Percentiles rank a stretch among this genome's conserved stretches.
Evolutionary conservation across 176 grass and related monocot genomes (phyloP).

Genomic region (Oryza nivara): DNA sequence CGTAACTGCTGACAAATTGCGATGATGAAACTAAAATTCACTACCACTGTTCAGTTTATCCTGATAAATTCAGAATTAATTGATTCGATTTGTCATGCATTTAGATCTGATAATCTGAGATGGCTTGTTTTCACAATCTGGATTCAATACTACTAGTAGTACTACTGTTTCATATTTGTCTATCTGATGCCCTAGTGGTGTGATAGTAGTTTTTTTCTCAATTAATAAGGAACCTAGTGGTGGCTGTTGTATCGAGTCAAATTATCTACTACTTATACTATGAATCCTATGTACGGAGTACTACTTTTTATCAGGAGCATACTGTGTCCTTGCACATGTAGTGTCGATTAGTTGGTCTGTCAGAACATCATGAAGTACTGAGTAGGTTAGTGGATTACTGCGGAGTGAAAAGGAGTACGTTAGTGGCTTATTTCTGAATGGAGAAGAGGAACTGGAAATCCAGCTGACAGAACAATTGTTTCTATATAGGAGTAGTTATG

Average conservation of each 20-base stretch:
- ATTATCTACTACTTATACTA: not conserved
- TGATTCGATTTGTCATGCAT: not conserved
- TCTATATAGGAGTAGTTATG: not conserved
- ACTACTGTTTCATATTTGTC: not conserved
- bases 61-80: not conserved
- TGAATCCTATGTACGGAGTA: not conserved
- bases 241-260: not conserved
- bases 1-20: not conserved
- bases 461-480: not conserved
- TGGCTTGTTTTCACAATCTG: not conserved
- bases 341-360: not conserved
- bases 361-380: not conserved
- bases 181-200: not conserved
- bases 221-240: not conserved
- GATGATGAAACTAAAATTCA: constrained; percentile 1
- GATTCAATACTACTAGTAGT: not conserved
- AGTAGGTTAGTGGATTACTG: not conserved
- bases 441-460: not conserved
- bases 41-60: not conserved
- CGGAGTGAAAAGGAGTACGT: not conserved
- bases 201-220: not conserved
- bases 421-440: not conserved
- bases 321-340: not conserved
- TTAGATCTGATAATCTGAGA: not conserved
- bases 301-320: not conserved